Conservation (phyloP, 1,284 basidiomycete genomes). For the Microbotryum silenes-acaulis region DNA sequence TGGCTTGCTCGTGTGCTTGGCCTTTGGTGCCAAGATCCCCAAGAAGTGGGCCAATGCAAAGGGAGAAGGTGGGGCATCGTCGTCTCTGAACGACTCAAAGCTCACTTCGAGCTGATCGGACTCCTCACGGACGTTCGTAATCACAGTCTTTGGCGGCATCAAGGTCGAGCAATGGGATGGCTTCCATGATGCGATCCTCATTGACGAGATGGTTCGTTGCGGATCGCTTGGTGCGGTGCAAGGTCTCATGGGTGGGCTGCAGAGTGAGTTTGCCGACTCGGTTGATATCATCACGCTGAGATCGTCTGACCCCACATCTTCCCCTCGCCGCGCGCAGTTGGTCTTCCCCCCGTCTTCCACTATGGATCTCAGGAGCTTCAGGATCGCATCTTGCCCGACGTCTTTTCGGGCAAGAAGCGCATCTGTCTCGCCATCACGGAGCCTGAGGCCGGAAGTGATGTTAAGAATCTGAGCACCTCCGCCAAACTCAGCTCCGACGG, state of each 20-base stretch:
- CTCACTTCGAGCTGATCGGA: neutral
- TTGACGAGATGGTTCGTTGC: conserved; percentile 29
- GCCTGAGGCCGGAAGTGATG: conserved; percentile 38
- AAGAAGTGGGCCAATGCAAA: conserved; percentile 23
- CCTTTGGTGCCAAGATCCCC: conserved; percentile 12
- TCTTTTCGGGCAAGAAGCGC: conserved; percentile 41
- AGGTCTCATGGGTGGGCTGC: conserved; percentile 42
- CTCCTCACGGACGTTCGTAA: conserved; percentile 6
- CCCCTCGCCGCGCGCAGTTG: neutral
- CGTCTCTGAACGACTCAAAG: neutral
- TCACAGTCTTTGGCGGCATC: conserved; percentile 40
- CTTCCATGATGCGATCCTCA: conserved; percentile 33
- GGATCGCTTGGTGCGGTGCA: conserved; percentile 28
- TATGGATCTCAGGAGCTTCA: conserved; percentile 42
- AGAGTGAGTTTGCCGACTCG: conserved; percentile 33
- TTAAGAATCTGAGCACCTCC: conserved; percentile 38
- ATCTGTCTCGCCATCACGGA: conserved; percentile 40
- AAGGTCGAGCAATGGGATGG: conserved; percentile 40
- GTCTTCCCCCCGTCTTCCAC: conserved; percentile 37
- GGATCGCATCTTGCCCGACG: conserved; percentile 42
- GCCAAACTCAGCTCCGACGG: conserved; percentile 38
- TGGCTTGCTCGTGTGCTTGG: conserved; percentile 38
- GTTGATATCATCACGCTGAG: too few species aligned
- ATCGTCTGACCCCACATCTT: neutral
- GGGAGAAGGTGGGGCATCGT: conserved; percentile 10